Evolutionary conservation across 1,284 basidiomycete species (phyloP), one percentile per base, ranked within the genome.

Genomic region (Cutaneotrichosporon cutaneum): DNA sequence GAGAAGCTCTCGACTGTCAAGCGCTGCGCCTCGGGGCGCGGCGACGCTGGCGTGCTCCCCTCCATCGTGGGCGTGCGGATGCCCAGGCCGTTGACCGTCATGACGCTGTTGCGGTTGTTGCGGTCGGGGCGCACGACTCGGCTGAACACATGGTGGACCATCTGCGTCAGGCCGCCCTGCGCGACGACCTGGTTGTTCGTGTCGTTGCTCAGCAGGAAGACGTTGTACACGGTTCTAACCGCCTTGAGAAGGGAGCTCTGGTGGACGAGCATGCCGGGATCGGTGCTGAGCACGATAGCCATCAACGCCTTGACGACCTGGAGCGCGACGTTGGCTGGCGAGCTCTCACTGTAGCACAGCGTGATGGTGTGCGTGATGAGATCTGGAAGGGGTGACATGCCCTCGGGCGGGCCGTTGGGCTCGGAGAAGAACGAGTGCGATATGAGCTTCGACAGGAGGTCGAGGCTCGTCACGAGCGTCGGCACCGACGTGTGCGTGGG

Each of bases 221-320:
- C 88, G 74, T 97, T 97, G 81, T 97, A 97, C 2, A 98, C 94
- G 7, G 94, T 96, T 42, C 94, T 85, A 30, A 98, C 90, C 30
- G 94, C 92, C 78, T 95, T 95, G 67, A 98, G 85, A 39, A 98
- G 83, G 14, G 91, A 90, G 8, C 92, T 94, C 76, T 96, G 94
- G 77, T 97, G 94, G 2, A 96, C 90, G 44, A 92, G 84, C 68
- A 90, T 87, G 14, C 76, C 75, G 54, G 72, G 71, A 44, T 87
- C 90, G 4, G 89, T 84, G 8, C 92, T 95, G 42, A 98, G 83
- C 26, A 96, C 88, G 52, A 97, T 82, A 0, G 92, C 85, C 57
- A 98, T 85, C 24, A 98, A 83, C 8, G 92, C 93, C 77, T 96
- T 97, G 66, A 97, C 92, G 64, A 98, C 92, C 74, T 97, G 94